phyloP scores from a whole-genome alignment of 1,139 yeast species.

The Entelexis sorbosivorans region DNA sequence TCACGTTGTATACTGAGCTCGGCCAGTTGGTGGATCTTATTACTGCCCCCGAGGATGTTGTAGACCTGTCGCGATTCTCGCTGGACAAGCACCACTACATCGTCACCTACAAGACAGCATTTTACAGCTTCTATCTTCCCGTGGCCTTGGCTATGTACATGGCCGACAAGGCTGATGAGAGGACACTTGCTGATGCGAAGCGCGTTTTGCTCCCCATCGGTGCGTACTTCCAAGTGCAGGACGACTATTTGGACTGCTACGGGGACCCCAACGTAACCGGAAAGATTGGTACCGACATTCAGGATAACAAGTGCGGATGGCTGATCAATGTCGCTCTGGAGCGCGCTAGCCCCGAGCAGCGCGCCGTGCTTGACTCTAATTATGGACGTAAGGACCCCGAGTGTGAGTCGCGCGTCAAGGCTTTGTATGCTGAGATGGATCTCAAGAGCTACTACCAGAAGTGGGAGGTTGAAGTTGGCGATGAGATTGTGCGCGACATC shows the following conservation, averaged over 20 bases:
- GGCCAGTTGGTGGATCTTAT: constrained; percentile 93
- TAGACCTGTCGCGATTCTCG: constrained; percentile 78
- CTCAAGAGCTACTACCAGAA: constrained; percentile 60
- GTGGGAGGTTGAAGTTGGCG: constrained; percentile 72
- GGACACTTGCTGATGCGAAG: constrained; percentile 76
- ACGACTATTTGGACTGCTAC: constrained; percentile 91
- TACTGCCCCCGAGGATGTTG: constrained; percentile 93
- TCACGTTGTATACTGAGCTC: constrained; percentile 92
- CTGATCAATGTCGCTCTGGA: constrained; percentile 85
- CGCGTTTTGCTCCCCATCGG: constrained; percentile 90
- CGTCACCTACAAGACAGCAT: constrained; percentile 94
- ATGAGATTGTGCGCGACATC: constrained; percentile 53
- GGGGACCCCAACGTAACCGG: constrained; percentile 98
- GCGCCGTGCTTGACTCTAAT: constrained; percentile 68
- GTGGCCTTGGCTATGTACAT: constrained; percentile 94
- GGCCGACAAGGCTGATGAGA: constrained; percentile 61
- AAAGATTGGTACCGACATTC: constrained; percentile 96
- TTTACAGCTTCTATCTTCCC: constrained; percentile 92
- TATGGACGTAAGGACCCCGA: constrained; percentile 74
- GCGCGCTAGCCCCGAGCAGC: constrained; percentile 68
- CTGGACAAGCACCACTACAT: constrained; percentile 86
- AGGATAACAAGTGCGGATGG: constrained; percentile 99
- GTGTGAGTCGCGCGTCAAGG: constrained; percentile 61
- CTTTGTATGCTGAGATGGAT: constrained; percentile 61
- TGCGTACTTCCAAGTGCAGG: constrained; percentile 98